A percentile compares a stretch with the other conserved stretches of the same genome.
phyloP scores from a whole-genome alignment of 352 stramenopile genomes.

The Proteromonas lacertae region DNA sequence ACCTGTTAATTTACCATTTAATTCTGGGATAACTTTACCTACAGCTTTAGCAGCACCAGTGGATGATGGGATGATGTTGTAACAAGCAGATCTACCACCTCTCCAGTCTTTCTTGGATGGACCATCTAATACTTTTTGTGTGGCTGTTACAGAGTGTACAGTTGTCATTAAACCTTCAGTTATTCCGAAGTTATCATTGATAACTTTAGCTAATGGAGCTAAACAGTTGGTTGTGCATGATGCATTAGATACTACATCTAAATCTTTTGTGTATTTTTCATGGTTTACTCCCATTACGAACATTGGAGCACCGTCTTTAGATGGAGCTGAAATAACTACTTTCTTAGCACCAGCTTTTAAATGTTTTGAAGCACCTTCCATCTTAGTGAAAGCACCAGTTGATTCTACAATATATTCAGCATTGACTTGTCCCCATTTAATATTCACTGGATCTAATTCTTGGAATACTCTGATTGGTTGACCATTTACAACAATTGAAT shows the following conservation, averaged over 20 bases:
- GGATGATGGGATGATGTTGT: no score
- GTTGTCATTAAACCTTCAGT: no score
- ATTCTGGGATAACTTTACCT: no score
- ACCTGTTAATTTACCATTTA: no score
- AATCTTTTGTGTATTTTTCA: constrained; percentile 38
- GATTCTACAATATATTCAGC: constrained; percentile 74
- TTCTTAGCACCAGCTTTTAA: no score
- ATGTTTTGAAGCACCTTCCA: constrained; percentile 98
- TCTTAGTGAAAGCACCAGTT: constrained; percentile 61
- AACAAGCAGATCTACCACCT: no score
- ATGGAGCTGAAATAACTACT: no score
- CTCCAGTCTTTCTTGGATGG: constrained; percentile 76
- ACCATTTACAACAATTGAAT: constrained; percentile 29
- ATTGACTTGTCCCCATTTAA: constrained; percentile 28
- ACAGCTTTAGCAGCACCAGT: no score
- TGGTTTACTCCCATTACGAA: no score
- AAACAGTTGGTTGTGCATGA: constrained; percentile 97
- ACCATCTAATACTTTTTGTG: constrained; percentile 67
- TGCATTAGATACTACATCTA: constrained; percentile 86
- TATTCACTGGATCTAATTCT: constrained; percentile 27
- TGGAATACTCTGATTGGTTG: constrained; percentile 44
- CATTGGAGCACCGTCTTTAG: no score
- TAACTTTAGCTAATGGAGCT: no score
- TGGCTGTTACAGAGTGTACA: constrained; percentile 83
- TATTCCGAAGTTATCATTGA: no score